Conservation (phyloP, 331 rosid genomes). For the Saraca asoca region DNA sequence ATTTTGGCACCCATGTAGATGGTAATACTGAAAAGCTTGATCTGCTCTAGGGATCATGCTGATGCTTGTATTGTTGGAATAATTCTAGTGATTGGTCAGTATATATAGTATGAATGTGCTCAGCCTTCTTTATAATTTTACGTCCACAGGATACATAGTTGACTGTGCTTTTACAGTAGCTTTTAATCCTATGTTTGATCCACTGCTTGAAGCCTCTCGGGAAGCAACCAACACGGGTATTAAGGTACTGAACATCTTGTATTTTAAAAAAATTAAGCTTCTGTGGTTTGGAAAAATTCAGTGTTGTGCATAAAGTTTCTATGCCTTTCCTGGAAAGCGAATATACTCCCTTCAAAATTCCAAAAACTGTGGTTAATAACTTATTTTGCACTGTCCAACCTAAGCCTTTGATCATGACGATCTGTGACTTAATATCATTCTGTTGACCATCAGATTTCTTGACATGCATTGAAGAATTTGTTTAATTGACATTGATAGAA, state of each 20-base stretch:
- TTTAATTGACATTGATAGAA: too few species aligned
- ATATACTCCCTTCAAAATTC: too few species aligned
- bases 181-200: slow-evolving; percentile 86
- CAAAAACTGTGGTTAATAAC: too few species aligned
- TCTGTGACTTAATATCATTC: too few species aligned
- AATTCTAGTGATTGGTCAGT: slow-evolving; percentile 28
- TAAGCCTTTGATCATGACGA: too few species aligned
- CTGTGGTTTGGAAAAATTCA: too few species aligned
- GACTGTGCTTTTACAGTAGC: slow-evolving; percentile 98
- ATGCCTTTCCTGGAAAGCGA: too few species aligned
- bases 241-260: slow-evolving; percentile 58
- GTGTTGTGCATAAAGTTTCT: too few species aligned
- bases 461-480: too few species aligned
- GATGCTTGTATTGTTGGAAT: slow-evolving; percentile 12
- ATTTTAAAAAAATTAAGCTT: not conserved
- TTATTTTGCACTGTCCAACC: too few species aligned
- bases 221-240: slow-evolving; percentile 94
- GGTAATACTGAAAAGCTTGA: slow-evolving; percentile 50
- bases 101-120: slow-evolving; percentile 7
- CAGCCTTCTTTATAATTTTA: slow-evolving; percentile 23
- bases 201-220: slow-evolving; percentile 93
- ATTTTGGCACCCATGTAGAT: slow-evolving; percentile 94
- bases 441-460: too few species aligned
- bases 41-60: not conserved
- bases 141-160: slow-evolving; percentile 70